Percentiles rank a stretch among this genome's conserved stretches.
Conservation (phyloP, 2,329 filamentous ascomycete species). For the Ophiostoma populinum region DNA sequence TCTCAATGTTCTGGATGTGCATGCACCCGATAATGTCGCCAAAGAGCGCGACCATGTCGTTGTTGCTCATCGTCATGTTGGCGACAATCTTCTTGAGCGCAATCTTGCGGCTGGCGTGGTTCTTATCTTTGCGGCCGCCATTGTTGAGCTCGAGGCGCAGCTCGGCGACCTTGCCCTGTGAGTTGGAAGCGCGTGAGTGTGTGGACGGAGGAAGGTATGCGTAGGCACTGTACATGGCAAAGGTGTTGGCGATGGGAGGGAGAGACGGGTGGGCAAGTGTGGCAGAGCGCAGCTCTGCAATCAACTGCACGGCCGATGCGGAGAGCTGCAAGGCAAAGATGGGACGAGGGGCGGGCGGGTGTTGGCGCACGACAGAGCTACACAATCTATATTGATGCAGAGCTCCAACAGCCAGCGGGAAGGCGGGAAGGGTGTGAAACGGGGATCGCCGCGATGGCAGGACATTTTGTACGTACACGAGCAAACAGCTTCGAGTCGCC, state of each 20-base stretch:
- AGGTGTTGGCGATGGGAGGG: background rate
- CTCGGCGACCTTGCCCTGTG: conserved; percentile 97
- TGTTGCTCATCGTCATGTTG: conserved; percentile 99
- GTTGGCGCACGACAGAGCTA: too few relatives aligned
- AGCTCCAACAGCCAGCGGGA: too few relatives aligned
- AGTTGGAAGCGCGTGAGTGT: conserved; percentile 34
- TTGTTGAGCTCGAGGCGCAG: conserved; percentile 83
- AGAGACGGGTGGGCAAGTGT: too few relatives aligned
- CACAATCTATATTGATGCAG: too few relatives aligned
- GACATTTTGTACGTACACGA: conserved; percentile 48
- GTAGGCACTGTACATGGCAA: conserved; percentile 35
- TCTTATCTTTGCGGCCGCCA: conserved; percentile 96
- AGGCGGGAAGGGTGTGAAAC: background rate
- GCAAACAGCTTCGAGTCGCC: conserved; percentile 97
- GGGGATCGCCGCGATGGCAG: too few relatives aligned
- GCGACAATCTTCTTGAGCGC: conserved; percentile 98
- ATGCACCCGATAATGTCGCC: conserved; percentile 92
- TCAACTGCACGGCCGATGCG: too few relatives aligned
- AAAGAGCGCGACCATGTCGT: conserved; percentile 96
- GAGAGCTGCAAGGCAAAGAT: too few relatives aligned
- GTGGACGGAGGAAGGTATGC: conserved; percentile 31
- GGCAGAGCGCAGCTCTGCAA: too few relatives aligned
- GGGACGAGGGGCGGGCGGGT: background rate
- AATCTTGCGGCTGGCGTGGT: conserved; percentile 86
- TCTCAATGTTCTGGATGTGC: conserved; percentile 84